Evolutionary conservation across 345 rosid genomes (phyloP).

Genomic region (Lumnitzera littorea): DNA sequence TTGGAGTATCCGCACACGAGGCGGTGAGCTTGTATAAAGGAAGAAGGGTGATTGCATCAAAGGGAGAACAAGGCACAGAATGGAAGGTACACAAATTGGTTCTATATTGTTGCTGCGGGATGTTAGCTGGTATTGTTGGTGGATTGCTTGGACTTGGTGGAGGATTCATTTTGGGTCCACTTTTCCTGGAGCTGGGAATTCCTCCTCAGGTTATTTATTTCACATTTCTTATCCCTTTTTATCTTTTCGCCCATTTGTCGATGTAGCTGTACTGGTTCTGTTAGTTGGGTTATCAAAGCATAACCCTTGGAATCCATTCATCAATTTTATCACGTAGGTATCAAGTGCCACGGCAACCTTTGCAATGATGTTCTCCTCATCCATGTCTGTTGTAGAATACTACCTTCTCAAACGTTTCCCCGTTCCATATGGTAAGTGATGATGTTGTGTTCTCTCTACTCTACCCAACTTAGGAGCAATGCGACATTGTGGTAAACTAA

Average conservation of each 20-base stretch:
- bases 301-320: background rate
- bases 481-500: no score
- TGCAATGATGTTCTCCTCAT: slow-evolving; percentile 41
- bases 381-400: slow-evolving; percentile 41
- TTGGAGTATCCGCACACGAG: slow-evolving; percentile 28
- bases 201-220: slow-evolving; percentile 39
- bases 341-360: slow-evolving; percentile 47
- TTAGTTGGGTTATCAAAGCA: no score
- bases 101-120: slow-evolving; percentile 22
- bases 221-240: background rate
- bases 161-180: slow-evolving; percentile 43
- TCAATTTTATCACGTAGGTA: slow-evolving; percentile 17
- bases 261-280: no score
- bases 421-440: slow-evolving; percentile 37
- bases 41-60: slow-evolving; percentile 28
- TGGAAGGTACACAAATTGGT: slow-evolving; percentile 27
- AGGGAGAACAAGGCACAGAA: slow-evolving; percentile 23
- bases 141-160: slow-evolving; percentile 35
- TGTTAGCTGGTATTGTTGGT: slow-evolving; percentile 35
- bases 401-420: slow-evolving; percentile 42
- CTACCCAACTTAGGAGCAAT: background rate
- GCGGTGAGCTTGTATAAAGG: slow-evolving; percentile 36
- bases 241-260: no score
- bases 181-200: slow-evolving; percentile 38
- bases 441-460: background rate